Conservation (phyloP, 2,329 filamentous ascomycete species). For the Bipolaris oryzae region DNA sequence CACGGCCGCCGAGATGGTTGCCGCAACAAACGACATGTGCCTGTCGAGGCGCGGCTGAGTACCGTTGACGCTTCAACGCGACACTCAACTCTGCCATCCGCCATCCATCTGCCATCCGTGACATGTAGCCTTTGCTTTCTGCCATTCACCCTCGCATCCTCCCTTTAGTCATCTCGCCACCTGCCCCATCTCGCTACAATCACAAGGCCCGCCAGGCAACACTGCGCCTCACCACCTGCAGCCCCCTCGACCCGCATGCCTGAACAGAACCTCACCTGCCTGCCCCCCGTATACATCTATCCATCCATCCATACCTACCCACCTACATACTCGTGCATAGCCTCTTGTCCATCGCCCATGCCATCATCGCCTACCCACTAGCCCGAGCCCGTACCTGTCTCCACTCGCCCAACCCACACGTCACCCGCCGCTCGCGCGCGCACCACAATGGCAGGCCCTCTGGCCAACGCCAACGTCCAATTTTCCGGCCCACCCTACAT, state of each 20-base stretch:
- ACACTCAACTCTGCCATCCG: neutral
- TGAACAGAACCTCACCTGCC: neutral
- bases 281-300: neutral
- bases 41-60: constrained; percentile 8
- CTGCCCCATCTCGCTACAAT: constrained; percentile 1
- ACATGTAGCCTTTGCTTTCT: neutral
- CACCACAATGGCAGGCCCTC: constrained; percentile 42
- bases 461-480: constrained; percentile 30
- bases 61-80: neutral
- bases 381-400: neutral
- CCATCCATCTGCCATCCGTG: neutral
- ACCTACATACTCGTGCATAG: neutral
- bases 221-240: constrained; percentile 8
- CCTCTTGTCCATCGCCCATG: neutral
- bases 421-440: constrained; percentile 12
- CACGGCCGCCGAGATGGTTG: constrained; percentile 10
- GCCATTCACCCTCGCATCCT: neutral
- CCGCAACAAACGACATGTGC: constrained; percentile 5
- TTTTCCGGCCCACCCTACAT: constrained; percentile 44
- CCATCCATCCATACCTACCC: neutral
- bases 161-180: neutral
- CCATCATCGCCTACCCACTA: neutral
- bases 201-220: constrained; percentile 21
- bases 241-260: constrained; percentile 7
- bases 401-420: constrained; percentile 5